phyloP scores from a whole-genome alignment of 768 basidiomycete species.

The Boletus barrowsii region DNA sequence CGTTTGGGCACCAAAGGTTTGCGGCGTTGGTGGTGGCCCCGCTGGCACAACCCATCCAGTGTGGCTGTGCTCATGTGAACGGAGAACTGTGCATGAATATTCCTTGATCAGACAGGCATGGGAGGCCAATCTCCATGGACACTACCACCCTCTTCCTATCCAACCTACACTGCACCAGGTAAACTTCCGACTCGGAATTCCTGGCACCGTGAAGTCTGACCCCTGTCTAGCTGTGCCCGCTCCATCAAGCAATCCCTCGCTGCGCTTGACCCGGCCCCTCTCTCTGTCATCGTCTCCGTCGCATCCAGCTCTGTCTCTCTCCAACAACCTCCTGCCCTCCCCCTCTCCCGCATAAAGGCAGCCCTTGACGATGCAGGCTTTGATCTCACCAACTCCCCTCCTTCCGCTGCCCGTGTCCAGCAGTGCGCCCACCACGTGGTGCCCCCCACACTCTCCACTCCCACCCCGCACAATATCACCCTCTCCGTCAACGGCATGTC shows the following conservation, averaged over 20 bases:
- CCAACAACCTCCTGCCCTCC: constrained; percentile 32
- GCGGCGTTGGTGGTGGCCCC: constrained; percentile 73
- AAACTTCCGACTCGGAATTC: too few relatives aligned
- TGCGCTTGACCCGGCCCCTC: constrained; percentile 38
- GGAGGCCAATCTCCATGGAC: background rate
- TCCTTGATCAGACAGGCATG: too few relatives aligned
- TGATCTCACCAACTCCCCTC: constrained; percentile 23
- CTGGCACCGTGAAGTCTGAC: too few relatives aligned
- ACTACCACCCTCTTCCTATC: constrained; percentile 35
- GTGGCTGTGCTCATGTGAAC: too few relatives aligned
- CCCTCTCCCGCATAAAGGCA: constrained; percentile 28
- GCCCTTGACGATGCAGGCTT: constrained; percentile 48
- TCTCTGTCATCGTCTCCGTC: constrained; percentile 43
- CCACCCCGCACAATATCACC: constrained; percentile 33
- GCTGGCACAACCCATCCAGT: too few relatives aligned
- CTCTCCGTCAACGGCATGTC: constrained; percentile 77
- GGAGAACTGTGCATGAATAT: too few relatives aligned
- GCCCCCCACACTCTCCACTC: too few relatives aligned
- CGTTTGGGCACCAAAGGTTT: constrained; percentile 79
- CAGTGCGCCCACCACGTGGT: constrained; percentile 28
- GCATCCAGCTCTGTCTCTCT: constrained; percentile 44
- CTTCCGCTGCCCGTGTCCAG: constrained; percentile 25
- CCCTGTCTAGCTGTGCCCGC: constrained; percentile 33
- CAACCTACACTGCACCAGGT: constrained; percentile 54
- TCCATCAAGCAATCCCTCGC: constrained; percentile 43